Percentiles rank a stretch among this genome's conserved stretches.
These are phyloP conservation scores for Trichosporon sp. DNA, from an alignment of 1,284 basidiomycete species.

Conservation along the genomic window DNA sequence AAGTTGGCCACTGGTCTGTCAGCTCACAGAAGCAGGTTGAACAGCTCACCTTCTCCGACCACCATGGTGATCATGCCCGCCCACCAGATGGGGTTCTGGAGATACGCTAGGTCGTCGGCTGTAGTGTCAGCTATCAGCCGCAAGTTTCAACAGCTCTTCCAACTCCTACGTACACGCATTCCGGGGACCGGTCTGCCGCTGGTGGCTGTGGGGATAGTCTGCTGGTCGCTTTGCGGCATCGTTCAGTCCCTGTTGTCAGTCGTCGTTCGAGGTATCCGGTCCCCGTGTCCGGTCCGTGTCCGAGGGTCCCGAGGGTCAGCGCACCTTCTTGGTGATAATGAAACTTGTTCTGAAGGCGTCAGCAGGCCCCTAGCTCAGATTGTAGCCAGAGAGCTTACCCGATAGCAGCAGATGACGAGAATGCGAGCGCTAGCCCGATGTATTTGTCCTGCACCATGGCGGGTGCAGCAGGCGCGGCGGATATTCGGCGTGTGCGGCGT, in stretches of 20 bases:
- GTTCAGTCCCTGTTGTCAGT: slow-evolving; percentile 62
- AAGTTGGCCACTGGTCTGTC: slow-evolving; percentile 80
- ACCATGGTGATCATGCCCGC: slow-evolving; percentile 88
- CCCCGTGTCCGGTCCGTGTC: too few relatives aligned
- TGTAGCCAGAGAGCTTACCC: too few relatives aligned
- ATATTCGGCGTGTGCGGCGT: too few relatives aligned
- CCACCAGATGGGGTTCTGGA: slow-evolving; percentile 97
- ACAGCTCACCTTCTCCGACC: slow-evolving; percentile 68
- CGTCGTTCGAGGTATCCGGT: too few relatives aligned
- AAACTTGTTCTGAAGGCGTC: slow-evolving; percentile 54
- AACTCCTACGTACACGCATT: slow-evolving; percentile 58
- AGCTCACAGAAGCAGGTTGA: neutral
- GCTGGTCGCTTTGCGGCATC: slow-evolving; percentile 60
- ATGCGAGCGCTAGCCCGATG: slow-evolving; percentile 78
- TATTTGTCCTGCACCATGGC: slow-evolving; percentile 67
- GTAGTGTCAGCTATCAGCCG: slow-evolving; percentile 26
- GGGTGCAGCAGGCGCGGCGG: too few relatives aligned
- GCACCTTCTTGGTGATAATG: slow-evolving; percentile 93
- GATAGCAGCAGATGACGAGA: slow-evolving; percentile 51
- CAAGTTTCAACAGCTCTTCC: slow-evolving; percentile 56
- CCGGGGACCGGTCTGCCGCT: slow-evolving; percentile 51
- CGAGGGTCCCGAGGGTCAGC: slow-evolving; percentile 14
- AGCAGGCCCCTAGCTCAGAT: neutral
- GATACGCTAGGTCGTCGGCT: slow-evolving; percentile 75
- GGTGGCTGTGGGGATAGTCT: slow-evolving; percentile 67